Base-by-base conservation (phyloP, 2,329 filamentous ascomycete species). In the Hymenoscyphus scutula region DNA sequence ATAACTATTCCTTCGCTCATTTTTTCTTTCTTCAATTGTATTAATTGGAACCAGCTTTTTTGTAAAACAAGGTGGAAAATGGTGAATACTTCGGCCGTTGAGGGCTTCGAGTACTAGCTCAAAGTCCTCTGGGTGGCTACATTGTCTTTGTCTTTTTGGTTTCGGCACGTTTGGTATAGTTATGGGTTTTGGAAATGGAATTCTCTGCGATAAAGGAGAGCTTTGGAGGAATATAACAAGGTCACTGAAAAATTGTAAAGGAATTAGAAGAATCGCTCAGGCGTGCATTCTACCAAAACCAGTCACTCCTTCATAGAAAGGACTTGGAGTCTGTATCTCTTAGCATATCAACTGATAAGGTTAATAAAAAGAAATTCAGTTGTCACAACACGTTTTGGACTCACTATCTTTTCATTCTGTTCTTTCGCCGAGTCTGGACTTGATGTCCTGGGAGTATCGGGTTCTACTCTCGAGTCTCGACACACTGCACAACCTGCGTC, bases 211-310 rank as follows among this genome's bases (percentile, higher is more conserved):
- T 48, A 2, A 23, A 48, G 23, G 4, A 25, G 13, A 23, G 27
- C 38, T 13, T 58, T 58, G 32, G 7, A 25, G 37, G 34, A 30
- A 23, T 59, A 51, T 25, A 29, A 37, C 25, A 59, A 19, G 27
- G 23, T 51, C 57, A n/a, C 32, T 54, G 15, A 55, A 29, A 32
- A 48, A 23, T 6, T 48, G 19, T 25, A 25, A 25, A 19, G 15
- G 34, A 45, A 27, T 58, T 59, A 53, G 57, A 53, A 58, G 17
- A 38, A 53, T 37, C 57, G 29, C 57, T 37, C 57, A 59, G 38
- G 53, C 27, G 53, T 57, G 53, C 57, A 61, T 56, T 51, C 54
- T 56, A 48, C n/a, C 32, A 23, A 57, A 19, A 27, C 57, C 37
- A 15, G 30, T 38, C 30, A 19, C 8, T 51, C 27, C 23, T 27